phyloP scores from a whole-genome alignment of 2,329 filamentous ascomycete species.

The Ceratocystis cacaofunesta region DNA sequence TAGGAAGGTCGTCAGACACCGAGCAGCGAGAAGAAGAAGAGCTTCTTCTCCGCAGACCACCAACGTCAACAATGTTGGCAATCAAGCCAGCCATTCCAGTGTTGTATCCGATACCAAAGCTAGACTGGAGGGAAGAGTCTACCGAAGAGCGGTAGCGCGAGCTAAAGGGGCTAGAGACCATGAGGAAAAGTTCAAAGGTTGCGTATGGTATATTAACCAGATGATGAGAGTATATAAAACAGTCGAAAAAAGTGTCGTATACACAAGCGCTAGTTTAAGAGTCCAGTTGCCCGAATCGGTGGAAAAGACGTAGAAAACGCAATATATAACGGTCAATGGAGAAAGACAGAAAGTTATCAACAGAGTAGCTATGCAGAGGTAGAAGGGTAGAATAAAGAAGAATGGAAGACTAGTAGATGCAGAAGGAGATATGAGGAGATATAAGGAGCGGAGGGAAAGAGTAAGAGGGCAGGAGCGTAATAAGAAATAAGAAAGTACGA shows the following conservation, averaged over 20 bases:
- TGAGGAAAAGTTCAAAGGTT: neutral
- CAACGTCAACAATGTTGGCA: conserved; percentile 15
- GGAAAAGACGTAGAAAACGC: no score
- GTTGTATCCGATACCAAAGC: conserved; percentile 11
- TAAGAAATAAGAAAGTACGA: no score
- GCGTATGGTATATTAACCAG: no score
- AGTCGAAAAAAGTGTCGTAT: no score
- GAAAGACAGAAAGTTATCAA: neutral
- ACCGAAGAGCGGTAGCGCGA: conserved; percentile 12
- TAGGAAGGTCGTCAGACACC: conserved; percentile 13
- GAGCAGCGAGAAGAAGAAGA: conserved; percentile 17
- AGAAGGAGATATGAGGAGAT: neutral
- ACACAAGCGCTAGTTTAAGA: no score
- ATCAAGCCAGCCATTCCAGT: conserved; percentile 15
- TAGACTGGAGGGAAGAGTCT: conserved; percentile 11
- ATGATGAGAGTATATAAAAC: no score
- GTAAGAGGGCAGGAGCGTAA: no score
- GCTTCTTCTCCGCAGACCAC: conserved; percentile 14
- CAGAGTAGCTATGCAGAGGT: neutral
- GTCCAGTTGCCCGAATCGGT: no score
- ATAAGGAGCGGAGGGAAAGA: neutral
- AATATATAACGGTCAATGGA: neutral
- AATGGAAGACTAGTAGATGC: neutral
- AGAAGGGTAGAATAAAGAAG: neutral
- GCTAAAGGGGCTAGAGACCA: conserved; percentile 15